Evolutionary conservation across 2,329 filamentous ascomycete genomes (phyloP), one percentile per base, ranked within the genome.

Genomic region (Penicillium sp.): DNA sequence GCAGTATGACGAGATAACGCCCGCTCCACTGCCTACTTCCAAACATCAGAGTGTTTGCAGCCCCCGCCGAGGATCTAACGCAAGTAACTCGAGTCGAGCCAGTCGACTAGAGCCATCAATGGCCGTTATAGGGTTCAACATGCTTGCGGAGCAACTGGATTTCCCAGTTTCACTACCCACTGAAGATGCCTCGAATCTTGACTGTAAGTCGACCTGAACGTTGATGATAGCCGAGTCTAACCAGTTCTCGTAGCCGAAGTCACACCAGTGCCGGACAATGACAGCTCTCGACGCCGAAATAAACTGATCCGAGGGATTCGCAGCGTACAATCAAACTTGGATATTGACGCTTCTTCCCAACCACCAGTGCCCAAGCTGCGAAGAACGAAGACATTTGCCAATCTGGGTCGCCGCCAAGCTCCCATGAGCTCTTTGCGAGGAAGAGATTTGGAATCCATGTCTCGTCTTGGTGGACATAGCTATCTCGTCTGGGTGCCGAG

Each of bases 391-490:
- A 75, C 73, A 13, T 67, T 76, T 45, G 67, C 67, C 5, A 67
- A 61, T 34, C 50, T 75, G 7, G 48, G 63, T 6, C 54, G 49
- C 49, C 66, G 63, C 20, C 53, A 60, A 9, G 53, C 56, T 39
- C 59, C 61, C 6, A 68, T 73, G 60, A 64, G 64, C 34, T 67
- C 68, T 9, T 53, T 77, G 45, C 66, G 57, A 39, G 72, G 69
- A n/a, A 71, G 59, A 40, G 58, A 64, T 10, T 36, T 78, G 13
- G 74, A 77, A 44, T 68, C 64, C n/a, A 62, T 78, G 17, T 65
- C 72, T 39, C 72, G 72, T 10, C 65, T 78, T 20, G 75, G 76
- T 41, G 76, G 76, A 6, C 63, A 75, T 49, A 70, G 71, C 51
- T 65, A 69, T 49, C 56, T 78, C 17, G 63, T 59, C 6, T 61